Base-by-base conservation (phyloP, 495 filamentous ascomycete species). In the Neohortaea acidophila region DNA sequence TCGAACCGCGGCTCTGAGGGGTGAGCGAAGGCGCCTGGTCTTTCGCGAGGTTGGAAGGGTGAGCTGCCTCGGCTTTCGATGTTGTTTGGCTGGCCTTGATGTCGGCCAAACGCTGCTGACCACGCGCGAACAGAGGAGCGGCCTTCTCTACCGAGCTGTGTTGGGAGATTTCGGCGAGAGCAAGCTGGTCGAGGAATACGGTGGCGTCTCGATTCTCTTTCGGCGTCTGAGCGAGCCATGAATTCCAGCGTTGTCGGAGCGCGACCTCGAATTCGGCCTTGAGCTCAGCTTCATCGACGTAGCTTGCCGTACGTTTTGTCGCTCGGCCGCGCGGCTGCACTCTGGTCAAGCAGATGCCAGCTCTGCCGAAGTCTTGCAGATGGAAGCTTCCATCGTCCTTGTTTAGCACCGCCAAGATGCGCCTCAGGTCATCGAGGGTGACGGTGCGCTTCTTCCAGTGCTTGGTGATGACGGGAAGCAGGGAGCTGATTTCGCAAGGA, bases 371-470 rank as follows among this genome's bases (percentile, higher is more conserved):
- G 59, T 82, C 72, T 14, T 66, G 60, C 25, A 82, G 58, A 33
- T 52, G 60, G 44, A 75, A 62, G 7, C 26, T 42, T 8, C 21
- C n/a, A 2, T 21, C 47, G 21, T 32, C 38, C 7, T n/a, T 1
- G 7, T 33, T 19, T 6, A 14, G 15, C n/a, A 49, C 13, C 15
- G 36, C 46, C 8, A 49, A 32, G 1, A 49, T n/a, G 3, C 11
- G 29, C 36, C 22, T 58, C 25, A 82, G 62, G 41, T 82, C 76
- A n/a, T 67, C 62, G 4, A 68, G 45, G 0, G 56, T 64, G 4
- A 80, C 72, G 39, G 51, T 59, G 23, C 74, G 63, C 55, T 71
- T 73, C 27, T 70, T 65, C 76, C 76, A 82, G 27, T 66, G 53
- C 44, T 65, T 65, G 4, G 69, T 63, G 29, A 78, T 59, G 39